Base-by-base conservation (phyloP, 169 alveolate genomes). In the Babesia bovis region DNA sequence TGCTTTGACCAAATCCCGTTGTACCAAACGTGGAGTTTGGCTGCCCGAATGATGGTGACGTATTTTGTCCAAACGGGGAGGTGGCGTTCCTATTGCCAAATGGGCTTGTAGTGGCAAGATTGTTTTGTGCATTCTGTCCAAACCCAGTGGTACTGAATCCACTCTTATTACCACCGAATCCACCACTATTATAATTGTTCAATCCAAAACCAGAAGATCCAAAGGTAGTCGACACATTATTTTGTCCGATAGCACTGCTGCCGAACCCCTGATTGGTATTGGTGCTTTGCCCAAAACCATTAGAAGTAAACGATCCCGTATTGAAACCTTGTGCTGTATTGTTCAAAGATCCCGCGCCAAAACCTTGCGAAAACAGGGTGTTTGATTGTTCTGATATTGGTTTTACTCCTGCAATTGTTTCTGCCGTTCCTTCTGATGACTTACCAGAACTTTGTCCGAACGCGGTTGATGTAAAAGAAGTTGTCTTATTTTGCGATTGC, bases 291-390 rank as follows among this genome's bases (percentile, higher is more conserved):
- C 73, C 73, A 23, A 63, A 63, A 0, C 73, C 73, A 30, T 63
- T 63, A 5, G 73, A 63, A 21, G 73, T 63, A 40, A 63, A 63
- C 4, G 73, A 4, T 38, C 73, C 73, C 47, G 60, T 63, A 55
- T 44, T 63, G 23, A 63, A 63, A 28, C 49, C 50, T 36, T 63
- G 73, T 25, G 73, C 5, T 33, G 61, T 1, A 44, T 67, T 58
- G 13, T 67, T 67, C 19, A 67, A 67, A 3, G 59, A 13, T 28
- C 52, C 23, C 38, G 66, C 2, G 10, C 51, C 58, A 23, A 36
- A 35, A 15, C 73, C 73, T 28, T 5, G 28, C 9, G 73, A 23
- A 25, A 40, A 59, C 2, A 41, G 21, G 4, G 33, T 32, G 41
- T 25, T 28, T 1, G 35, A 15, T 4, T 36, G 17, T 15, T 42